phyloP scores from a whole-genome alignment of 768 basidiomycete genomes.

The Boletus fagicola region DNA sequence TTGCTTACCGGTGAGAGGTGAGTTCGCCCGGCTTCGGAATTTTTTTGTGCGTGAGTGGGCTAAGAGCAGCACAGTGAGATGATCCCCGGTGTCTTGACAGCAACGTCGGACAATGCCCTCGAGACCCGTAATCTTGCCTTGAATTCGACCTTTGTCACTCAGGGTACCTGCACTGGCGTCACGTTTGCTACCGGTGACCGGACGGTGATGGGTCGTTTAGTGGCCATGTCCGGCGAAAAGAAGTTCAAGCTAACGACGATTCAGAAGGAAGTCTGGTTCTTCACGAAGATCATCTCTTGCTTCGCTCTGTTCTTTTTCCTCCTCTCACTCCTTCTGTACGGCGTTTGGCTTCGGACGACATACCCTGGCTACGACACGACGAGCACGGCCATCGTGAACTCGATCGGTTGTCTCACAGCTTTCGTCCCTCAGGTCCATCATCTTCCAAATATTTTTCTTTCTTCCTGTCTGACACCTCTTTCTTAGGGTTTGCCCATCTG shows the following conservation, averaged over 20 bases:
- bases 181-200: conserved; percentile 43
- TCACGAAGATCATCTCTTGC: conserved; percentile 49
- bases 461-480: not conserved
- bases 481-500: conserved; percentile 36
- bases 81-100: conserved; percentile 42
- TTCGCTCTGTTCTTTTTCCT: conserved; percentile 40
- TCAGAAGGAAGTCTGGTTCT: conserved; percentile 48
- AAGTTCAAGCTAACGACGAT: conserved; percentile 46
- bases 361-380: conserved; percentile 35
- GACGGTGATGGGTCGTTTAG: conserved; percentile 50
- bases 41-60: not conserved
- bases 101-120: conserved; percentile 47
- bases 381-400: conserved; percentile 37
- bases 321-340: conserved; percentile 40
- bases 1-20: conserved; percentile 49
- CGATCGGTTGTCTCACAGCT: conserved; percentile 39
- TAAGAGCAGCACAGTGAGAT: conserved; percentile 33
- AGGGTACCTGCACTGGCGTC: conserved; percentile 41
- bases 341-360: conserved; percentile 38
- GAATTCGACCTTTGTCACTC: conserved; percentile 41
- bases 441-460: not conserved
- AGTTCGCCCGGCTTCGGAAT: not conserved
- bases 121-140: conserved; percentile 49
- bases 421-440: conserved; percentile 39
- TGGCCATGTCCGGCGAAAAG: conserved; percentile 47